Evolutionary conservation across 1,139 yeast genomes (phyloP), one percentile per base, ranked within the genome.

Genomic region (Zygosaccharomyces pseudobailii): DNA sequence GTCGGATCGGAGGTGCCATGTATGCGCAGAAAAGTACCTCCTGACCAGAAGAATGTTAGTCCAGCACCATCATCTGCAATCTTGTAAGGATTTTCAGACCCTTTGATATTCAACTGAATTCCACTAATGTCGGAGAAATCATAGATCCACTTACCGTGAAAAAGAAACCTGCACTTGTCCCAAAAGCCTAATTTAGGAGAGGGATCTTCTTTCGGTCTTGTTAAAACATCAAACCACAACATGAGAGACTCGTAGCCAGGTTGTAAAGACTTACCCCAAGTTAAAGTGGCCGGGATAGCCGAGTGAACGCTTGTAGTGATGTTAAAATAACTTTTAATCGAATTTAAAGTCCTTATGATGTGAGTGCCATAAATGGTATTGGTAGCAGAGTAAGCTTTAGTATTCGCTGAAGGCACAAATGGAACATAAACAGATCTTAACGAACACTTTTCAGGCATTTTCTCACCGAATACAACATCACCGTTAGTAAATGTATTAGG

Each of bases 211-310:
- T 82, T 82, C 1, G 84, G 84, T 57, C 82, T 89, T 0, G 92
- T 80, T 61, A 88, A 83, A 40, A 82, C 83, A 61, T 87, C 95
- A 63, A 88, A 80, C 59, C 82, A 84, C 42, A 80, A 69, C 82
- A 84, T 84, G 1, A 83, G 73, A 45, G 87, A 87, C 56, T 86
- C 87, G 40, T 87, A 74, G 1, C 87, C 92, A 35, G 94, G 88
- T 56, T 82, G 87, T 55, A 82, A 78, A 2, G 87, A 83, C 44
- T 82, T 83, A 22, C 95, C 94, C 95, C 96, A 88, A 0, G 87
- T 81, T 42, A 87, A 78, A 36, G 87, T 71, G 0, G 89, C 77
- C 0, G 96, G 84, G 3, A 66, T 60, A 21, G 72, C 65, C 0
- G 90, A 75, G 43, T 71, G 70, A 37, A 85, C 76, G 6, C 65